phyloP scores from a whole-genome alignment of 257 asterid genomes.

The Solanum gracilifrons region DNA sequence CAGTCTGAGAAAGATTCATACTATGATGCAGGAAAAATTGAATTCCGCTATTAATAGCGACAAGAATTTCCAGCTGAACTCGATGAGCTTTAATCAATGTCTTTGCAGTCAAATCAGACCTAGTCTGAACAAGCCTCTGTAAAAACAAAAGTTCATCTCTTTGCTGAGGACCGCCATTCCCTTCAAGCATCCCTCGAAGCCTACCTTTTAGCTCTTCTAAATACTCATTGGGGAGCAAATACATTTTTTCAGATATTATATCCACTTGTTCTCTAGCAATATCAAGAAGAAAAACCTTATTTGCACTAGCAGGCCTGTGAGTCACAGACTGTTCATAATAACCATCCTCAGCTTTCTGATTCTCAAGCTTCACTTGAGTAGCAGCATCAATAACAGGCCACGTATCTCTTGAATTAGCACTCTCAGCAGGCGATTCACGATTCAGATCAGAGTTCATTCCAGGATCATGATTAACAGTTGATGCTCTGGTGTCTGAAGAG shows the following conservation, averaged over 20 bases:
- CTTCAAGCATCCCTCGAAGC: conserved; percentile 78
- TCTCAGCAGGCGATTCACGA: conserved; percentile 78
- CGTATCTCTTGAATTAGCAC: conserved; percentile 90
- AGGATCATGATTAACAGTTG: conserved; percentile 63
- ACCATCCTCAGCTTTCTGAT: conserved; percentile 60
- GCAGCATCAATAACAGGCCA: conserved; percentile 75
- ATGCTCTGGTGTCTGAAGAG: conserved; percentile 60
- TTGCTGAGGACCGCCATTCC: conserved; percentile 76
- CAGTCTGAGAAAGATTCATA: conserved; percentile 81
- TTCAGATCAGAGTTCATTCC: conserved; percentile 66
- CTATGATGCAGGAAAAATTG: conserved; percentile 91
- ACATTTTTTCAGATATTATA: conserved; percentile 67
- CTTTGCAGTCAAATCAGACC: conserved; percentile 77
- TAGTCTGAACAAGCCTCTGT: conserved; percentile 75
- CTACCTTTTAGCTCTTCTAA: conserved; percentile 68
- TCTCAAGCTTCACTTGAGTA: conserved; percentile 43
- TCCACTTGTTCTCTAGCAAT: conserved; percentile 76
- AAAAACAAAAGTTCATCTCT: conserved; percentile 69
- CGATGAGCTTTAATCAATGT: conserved; percentile 54
- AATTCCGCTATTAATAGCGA: conserved; percentile 75
- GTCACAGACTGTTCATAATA: conserved; percentile 67
- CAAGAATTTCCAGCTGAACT: conserved; percentile 76
- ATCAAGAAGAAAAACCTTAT: conserved; percentile 65
- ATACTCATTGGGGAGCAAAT: conserved; percentile 63
- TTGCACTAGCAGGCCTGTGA: conserved; percentile 53